Conservation (phyloP, 768 basidiomycete species). For the Suillus alpinus region DNA sequence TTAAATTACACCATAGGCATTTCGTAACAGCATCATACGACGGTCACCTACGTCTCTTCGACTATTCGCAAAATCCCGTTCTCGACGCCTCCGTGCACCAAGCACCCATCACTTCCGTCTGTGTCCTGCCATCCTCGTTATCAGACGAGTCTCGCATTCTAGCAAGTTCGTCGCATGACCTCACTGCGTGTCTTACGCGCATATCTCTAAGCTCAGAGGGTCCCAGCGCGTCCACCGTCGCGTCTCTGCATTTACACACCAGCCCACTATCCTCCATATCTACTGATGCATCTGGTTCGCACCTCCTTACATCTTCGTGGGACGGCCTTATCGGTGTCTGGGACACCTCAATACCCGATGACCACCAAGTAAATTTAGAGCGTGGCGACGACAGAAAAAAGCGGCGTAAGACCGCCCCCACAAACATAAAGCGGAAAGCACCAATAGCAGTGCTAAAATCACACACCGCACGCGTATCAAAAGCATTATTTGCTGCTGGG, state of each 20-base stretch:
- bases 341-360: constrained; percentile 58
- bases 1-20: constrained; percentile 38
- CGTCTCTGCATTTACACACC: constrained; percentile 83
- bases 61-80: constrained; percentile 60
- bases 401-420: constrained; percentile 50
- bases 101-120: constrained; percentile 68
- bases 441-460: constrained; percentile 76
- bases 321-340: constrained; percentile 83
- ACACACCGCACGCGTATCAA: constrained; percentile 81
- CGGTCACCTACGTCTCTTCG: constrained; percentile 69
- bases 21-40: constrained; percentile 84
- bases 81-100: constrained; percentile 50
- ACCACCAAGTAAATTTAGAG: constrained; percentile 54
- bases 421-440: constrained; percentile 52
- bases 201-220: constrained; percentile 6
- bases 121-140: constrained; percentile 42
- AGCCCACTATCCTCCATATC: constrained; percentile 73
- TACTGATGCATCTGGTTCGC: constrained; percentile 50
- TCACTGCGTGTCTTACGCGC: constrained; percentile 58
- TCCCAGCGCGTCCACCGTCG: constrained; percentile 42
- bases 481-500: constrained; percentile 53
- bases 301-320: constrained; percentile 84
- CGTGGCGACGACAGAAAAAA: constrained; percentile 46
- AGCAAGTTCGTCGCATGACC: constrained; percentile 77
- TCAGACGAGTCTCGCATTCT: constrained; percentile 39